Evolutionary conservation across 2,329 filamentous ascomycete genomes (phyloP).

Genomic region (Calonectria pauciramosa): DNA sequence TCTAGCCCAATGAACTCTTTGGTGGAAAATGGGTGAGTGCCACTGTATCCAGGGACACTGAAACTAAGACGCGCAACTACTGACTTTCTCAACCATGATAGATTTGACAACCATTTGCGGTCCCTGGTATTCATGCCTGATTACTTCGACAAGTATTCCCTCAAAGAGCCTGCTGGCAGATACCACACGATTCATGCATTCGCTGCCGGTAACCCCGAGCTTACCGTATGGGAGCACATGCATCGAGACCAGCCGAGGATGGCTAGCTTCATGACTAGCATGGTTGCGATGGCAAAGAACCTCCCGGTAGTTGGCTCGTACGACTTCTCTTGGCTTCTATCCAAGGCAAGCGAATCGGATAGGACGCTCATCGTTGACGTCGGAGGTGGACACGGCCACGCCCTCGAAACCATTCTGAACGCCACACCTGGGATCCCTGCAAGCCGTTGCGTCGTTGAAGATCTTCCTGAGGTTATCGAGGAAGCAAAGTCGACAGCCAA

Average conservation of each 20-base stretch:
- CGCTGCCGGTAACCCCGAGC: constrained; percentile 1
- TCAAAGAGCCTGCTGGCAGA: constrained; percentile 19
- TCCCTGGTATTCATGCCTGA: not conserved
- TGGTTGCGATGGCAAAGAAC: constrained; percentile 5
- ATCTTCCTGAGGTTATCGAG: not conserved
- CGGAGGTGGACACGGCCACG: constrained; percentile 17
- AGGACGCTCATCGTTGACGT: constrained; percentile 18
- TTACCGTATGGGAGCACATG: constrained; percentile 24
- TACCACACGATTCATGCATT: constrained; percentile 14
- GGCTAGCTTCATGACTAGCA: constrained; percentile 19
- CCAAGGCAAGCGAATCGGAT: not conserved
- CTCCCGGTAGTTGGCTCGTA: not conserved
- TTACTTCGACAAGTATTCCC: constrained; percentile 16
- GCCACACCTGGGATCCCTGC: constrained; percentile 3
- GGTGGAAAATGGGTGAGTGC: constrained; percentile 8
- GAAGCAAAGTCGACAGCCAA: not conserved
- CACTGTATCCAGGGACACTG: no score
- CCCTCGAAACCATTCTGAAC: constrained; percentile 1
- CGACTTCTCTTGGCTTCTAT: not conserved
- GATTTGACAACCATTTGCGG: constrained; percentile 18
- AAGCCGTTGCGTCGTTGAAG: constrained; percentile 17
- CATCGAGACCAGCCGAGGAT: constrained; percentile 4
- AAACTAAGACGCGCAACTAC: not conserved
- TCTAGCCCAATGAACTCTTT: constrained; percentile 7
- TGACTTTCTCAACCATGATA: not conserved